Percentiles rank a stretch among this genome's conserved stretches.
Conservation (phyloP, 257 asterid genomes). For the Petunia secreta region DNA sequence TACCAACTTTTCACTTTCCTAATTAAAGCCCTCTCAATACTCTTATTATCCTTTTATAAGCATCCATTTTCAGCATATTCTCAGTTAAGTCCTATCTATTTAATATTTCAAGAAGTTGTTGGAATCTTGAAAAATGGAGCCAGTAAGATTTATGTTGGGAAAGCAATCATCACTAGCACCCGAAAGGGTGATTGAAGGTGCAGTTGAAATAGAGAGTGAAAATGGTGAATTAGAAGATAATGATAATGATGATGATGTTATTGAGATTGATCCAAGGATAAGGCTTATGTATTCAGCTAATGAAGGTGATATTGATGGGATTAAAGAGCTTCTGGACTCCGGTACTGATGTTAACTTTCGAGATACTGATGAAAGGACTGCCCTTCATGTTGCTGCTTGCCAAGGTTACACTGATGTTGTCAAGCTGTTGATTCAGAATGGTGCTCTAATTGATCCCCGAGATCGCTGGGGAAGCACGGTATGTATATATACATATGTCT, state of each 20-base stretch:
- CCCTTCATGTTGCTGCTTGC: conserved; percentile 95
- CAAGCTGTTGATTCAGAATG: conserved; percentile 56
- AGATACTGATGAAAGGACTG: conserved; percentile 90
- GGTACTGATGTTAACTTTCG: conserved; percentile 80
- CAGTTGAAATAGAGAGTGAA: conserved; percentile 49
- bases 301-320: conserved; percentile 90
- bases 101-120: neutral
- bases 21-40: neutral
- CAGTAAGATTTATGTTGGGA: conserved; percentile 57
- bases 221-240: conserved; percentile 31
- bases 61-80: neutral
- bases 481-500: conserved; percentile 22
- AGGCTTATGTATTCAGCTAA: conserved; percentile 83
- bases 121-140: conserved; percentile 52
- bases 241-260: conserved; percentile 37
- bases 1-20: neutral
- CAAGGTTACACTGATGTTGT: conserved; percentile 83
- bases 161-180: conserved; percentile 96
- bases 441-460: conserved; percentile 60
- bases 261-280: conserved; percentile 70
- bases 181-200: conserved; percentile 52
- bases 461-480: conserved; percentile 99
- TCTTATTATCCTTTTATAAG: neutral
- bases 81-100: neutral
- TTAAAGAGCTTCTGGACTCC: conserved; percentile 64